These are phyloP conservation scores for Lactifluus rugatus DNA, from an alignment of 768 basidiomycete species.

Conservation along the genomic window DNA sequence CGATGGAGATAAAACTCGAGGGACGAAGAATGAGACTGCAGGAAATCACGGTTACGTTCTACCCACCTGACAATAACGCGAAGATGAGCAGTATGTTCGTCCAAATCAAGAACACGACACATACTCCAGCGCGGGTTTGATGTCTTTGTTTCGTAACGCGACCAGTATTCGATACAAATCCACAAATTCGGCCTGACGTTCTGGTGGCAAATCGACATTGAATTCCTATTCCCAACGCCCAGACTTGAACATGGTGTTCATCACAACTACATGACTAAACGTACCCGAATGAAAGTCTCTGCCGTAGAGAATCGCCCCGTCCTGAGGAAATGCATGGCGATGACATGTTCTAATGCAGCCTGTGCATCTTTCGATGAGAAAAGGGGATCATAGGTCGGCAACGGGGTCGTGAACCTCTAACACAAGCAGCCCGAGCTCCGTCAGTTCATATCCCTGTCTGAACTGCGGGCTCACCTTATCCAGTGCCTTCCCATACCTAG, in stretches of 20 bases:
- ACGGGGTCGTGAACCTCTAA: constrained; percentile 48
- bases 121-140: constrained; percentile 70
- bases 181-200: constrained; percentile 47
- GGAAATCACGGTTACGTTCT: constrained; percentile 49
- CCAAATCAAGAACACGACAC: constrained; percentile 22
- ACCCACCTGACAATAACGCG: constrained; percentile 61
- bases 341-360: constrained; percentile 53
- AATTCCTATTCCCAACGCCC: constrained; percentile 46
- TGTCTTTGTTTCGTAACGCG: constrained; percentile 54
- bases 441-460: constrained; percentile 8
- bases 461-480: constrained; percentile 62
- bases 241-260: constrained; percentile 3
- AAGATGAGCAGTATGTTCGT: not conserved
- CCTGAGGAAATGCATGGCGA: constrained; percentile 69
- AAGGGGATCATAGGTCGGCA: constrained; percentile 54
- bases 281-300: constrained; percentile 62
- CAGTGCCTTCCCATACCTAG: constrained; percentile 72
- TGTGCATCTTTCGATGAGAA: constrained; percentile 55
- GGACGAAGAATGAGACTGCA: constrained; percentile 61
- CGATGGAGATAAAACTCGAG: constrained; percentile 88
- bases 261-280: constrained; percentile 19
- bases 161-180: constrained; percentile 66
- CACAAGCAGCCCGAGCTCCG: not conserved
- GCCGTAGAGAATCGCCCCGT: constrained; percentile 76
- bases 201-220: constrained; percentile 42